Evolutionary conservation across 345 rosid genomes (phyloP).

Genomic region (Ceriops tagal): DNA sequence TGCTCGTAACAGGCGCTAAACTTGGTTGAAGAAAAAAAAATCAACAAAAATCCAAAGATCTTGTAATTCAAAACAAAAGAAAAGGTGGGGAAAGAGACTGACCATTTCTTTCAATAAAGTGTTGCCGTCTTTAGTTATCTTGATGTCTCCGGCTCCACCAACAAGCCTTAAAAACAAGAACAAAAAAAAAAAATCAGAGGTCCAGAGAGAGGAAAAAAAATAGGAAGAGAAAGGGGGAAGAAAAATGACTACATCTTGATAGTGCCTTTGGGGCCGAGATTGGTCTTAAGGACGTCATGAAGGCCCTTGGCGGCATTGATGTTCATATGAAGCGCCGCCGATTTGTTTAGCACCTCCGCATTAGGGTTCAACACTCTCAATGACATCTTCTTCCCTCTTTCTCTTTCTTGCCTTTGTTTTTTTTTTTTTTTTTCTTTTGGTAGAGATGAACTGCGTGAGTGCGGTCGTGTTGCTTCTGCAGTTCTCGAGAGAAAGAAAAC

Average conservation of each 20-base stretch:
- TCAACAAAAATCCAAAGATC: constrained; percentile 19
- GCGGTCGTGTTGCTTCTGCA: too few relatives aligned
- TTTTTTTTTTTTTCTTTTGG: neutral
- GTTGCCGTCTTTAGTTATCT: constrained; percentile 96
- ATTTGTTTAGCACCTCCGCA: constrained; percentile 96
- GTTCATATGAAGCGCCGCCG: constrained; percentile 97
- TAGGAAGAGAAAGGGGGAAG: neutral
- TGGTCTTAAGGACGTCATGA: constrained; percentile 87
- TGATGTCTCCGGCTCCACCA: constrained; percentile 97
- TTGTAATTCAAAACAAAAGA: neutral
- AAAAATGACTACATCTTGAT: constrained; percentile 63
- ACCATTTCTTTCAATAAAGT: constrained; percentile 97
- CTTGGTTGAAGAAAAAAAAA: too few relatives aligned
- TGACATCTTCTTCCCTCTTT: constrained; percentile 46
- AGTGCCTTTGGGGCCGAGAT: constrained; percentile 98
- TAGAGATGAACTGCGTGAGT: neutral
- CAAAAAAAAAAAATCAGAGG: constrained; percentile 2
- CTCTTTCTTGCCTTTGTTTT: neutral
- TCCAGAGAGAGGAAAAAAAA: neutral
- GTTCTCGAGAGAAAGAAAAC: neutral
- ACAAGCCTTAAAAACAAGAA: constrained; percentile 57
- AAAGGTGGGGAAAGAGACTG: too few relatives aligned
- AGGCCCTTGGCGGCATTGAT: constrained; percentile 96
- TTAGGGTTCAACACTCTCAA: constrained; percentile 86
- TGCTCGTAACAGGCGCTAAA: too few relatives aligned